Percentiles rank a stretch among this genome's conserved stretches.
Conservation (phyloP, 2,329 filamentous ascomycete species). For the Parafenestella ontariensis region DNA sequence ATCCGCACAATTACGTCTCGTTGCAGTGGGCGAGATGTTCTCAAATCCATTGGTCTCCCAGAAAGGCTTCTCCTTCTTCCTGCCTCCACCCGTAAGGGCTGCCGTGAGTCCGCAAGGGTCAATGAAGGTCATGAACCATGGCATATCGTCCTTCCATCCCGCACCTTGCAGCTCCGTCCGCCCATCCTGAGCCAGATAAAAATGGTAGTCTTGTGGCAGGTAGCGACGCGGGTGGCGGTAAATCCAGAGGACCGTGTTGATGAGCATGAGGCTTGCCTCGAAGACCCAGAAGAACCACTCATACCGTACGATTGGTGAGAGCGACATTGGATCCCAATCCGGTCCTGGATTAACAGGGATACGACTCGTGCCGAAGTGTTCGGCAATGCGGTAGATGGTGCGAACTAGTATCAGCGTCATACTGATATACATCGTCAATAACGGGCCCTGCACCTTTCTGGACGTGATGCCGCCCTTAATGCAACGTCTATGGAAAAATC, state of each 20-base stretch:
- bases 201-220: conserved; percentile 57
- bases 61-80: conserved; percentile 20
- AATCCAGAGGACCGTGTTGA: conserved; percentile 58
- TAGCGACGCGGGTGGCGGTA: conserved; percentile 57
- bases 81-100: conserved; percentile 2
- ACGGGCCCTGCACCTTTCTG: conserved; percentile 51
- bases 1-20: background rate
- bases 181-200: conserved; percentile 52
- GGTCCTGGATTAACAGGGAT: conserved; percentile 49
- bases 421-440: conserved; percentile 56
- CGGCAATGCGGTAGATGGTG: conserved; percentile 59
- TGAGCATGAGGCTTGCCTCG: conserved; percentile 58
- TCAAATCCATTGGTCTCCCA: conserved; percentile 31
- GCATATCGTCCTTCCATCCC: conserved; percentile 29
- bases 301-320: conserved; percentile 48
- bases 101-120: conserved; percentile 27
- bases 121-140: conserved; percentile 33
- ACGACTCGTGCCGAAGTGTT: conserved; percentile 58
- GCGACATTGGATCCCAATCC: conserved; percentile 40
- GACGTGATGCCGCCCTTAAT: conserved; percentile 46
- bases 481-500: conserved; percentile 54
- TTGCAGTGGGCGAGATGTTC: background rate
- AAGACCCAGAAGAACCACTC: conserved; percentile 62
- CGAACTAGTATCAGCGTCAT: conserved; percentile 54
- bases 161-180: conserved; percentile 26